These are phyloP conservation scores for Prunus fruticosa DNA, from an alignment of 306 rosid species.

Conservation along the genomic window DNA sequence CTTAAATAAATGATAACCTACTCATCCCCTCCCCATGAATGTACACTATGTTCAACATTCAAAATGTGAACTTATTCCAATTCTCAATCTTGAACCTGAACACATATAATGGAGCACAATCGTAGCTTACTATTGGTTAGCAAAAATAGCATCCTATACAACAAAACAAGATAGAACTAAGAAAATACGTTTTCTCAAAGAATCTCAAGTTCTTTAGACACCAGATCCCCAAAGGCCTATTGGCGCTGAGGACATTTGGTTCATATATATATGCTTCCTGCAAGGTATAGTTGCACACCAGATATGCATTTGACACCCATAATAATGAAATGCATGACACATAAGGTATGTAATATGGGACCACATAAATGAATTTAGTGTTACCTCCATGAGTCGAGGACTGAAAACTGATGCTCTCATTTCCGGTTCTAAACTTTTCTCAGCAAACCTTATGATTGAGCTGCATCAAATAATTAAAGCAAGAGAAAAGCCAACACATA, in stretches of 20 bases:
- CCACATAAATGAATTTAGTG: conserved; percentile 24
- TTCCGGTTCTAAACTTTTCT: conserved; percentile 75
- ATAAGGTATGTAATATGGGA: neutral
- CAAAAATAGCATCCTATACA: neutral
- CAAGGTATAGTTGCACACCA: neutral
- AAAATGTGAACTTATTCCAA: too few relatives aligned
- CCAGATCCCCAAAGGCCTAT: neutral
- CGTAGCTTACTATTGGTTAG: neutral
- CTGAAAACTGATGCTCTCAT: conserved; percentile 80
- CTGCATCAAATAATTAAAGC: conserved; percentile 44
- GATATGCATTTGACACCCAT: neutral
- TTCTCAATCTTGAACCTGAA: too few relatives aligned
- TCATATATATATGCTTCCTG: neutral
- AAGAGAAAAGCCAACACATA: neutral
- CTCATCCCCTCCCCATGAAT: neutral
- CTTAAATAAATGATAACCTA: neutral
- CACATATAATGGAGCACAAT: neutral
- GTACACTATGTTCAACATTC: too few relatives aligned
- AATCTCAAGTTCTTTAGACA: neutral
- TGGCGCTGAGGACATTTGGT: neutral
- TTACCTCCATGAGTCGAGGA: conserved; percentile 97
- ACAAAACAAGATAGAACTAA: too few relatives aligned
- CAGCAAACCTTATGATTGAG: conserved; percentile 84
- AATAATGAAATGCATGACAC: conserved; percentile 5
- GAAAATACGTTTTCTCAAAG: neutral